These are phyloP conservation scores for Boletus holoroseus DNA, from an alignment of 1,284 basidiomycete species.

Conservation along the genomic window DNA sequence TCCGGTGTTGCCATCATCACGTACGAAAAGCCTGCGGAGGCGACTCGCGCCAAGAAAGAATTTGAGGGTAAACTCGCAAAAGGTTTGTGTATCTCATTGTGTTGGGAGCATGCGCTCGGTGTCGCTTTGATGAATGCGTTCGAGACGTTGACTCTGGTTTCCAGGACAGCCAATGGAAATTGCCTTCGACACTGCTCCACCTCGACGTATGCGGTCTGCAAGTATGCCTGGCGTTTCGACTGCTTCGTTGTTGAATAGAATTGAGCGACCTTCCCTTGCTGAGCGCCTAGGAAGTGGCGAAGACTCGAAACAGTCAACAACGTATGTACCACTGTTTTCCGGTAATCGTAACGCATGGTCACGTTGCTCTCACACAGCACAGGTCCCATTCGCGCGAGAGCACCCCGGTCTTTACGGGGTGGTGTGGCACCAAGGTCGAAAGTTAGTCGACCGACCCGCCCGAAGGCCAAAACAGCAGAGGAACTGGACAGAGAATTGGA, in stretches of 20 bases:
- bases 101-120: not conserved
- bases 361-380: conserved; percentile 11
- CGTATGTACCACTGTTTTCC: conserved; percentile 13
- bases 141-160: not conserved
- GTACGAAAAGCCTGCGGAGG: conserved; percentile 78
- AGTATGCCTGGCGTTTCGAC: conserved; percentile 30
- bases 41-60: conserved; percentile 78
- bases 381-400: conserved; percentile 25
- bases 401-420: conserved; percentile 13
- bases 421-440: conserved; percentile 14
- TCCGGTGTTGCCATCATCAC: conserved; percentile 77
- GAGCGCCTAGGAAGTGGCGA: conserved; percentile 24
- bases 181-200: conserved; percentile 50
- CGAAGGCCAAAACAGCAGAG: conserved; percentile 64
- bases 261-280: conserved; percentile 33
- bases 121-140: not conserved
- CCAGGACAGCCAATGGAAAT: conserved; percentile 81
- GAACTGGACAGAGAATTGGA: conserved; percentile 91
- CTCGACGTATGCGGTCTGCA: conserved; percentile 33
- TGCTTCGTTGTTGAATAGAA: conserved; percentile 30
- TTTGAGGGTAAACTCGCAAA: conserved; percentile 89
- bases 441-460: conserved; percentile 17
- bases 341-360: not conserved
- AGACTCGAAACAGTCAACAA: conserved; percentile 6
- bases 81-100: conserved; percentile 45